A percentile compares a stretch with the other conserved stretches of the same genome.
Conservation (phyloP, 2,329 filamentous ascomycete species). For the Elsinoe ampelina region DNA sequence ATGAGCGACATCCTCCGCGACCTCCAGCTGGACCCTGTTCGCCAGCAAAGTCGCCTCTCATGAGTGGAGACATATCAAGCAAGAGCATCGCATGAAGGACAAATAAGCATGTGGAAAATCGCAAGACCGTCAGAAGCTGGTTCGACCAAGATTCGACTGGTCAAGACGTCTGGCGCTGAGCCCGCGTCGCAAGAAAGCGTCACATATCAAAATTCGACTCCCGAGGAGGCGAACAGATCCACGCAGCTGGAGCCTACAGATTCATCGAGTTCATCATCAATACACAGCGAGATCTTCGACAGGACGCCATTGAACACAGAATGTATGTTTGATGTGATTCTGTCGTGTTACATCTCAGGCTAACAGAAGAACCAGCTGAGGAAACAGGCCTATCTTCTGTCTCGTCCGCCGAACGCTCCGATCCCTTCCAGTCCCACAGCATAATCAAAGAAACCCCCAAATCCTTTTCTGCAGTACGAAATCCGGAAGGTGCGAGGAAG, state of each 20-base stretch:
- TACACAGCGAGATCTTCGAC: constrained; percentile 1
- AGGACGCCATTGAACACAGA: constrained; percentile 11
- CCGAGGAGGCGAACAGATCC: neutral
- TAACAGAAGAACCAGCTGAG: constrained; percentile 12
- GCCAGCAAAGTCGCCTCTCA: neutral
- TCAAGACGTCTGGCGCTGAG: neutral
- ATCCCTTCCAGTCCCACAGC: constrained; percentile 13
- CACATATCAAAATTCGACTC: constrained; percentile 6
- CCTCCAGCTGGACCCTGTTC: constrained; percentile 1
- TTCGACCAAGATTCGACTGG: constrained; percentile 6
- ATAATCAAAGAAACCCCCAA: constrained; percentile 12
- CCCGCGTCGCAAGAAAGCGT: neutral
- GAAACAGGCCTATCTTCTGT: constrained; percentile 17
- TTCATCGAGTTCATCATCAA: constrained; percentile 6
- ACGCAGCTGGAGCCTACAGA: neutral
- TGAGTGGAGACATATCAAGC: neutral
- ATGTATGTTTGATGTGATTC: neutral
- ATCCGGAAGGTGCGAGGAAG: constrained; percentile 10
- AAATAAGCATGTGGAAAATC: constrained; percentile 1
- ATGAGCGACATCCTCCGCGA: neutral
- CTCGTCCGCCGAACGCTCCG: constrained; percentile 15
- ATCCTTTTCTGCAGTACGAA: constrained; percentile 10
- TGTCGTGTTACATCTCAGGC: neutral
- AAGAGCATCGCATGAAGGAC: constrained; percentile 5
- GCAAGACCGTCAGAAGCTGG: neutral